A percentile compares a stretch with the other conserved stretches of the same genome.
Conservation (phyloP, 345 rosid species). For the Populus nigra region DNA sequence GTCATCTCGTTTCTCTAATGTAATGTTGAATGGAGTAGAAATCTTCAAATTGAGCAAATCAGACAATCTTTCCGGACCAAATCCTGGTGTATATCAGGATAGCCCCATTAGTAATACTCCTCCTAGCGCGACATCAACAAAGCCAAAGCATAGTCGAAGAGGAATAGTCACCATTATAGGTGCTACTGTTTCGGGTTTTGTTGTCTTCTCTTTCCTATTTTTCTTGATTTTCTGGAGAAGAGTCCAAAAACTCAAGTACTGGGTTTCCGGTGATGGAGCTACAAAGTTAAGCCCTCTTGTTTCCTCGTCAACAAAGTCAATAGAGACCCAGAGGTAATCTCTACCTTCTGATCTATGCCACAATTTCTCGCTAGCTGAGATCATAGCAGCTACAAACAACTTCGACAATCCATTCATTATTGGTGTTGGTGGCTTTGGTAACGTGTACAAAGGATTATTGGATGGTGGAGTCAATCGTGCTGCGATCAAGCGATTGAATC, state of each 20-base stretch:
- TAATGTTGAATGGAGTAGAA: constrained; percentile 5
- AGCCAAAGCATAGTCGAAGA: background rate
- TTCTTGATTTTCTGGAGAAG: constrained; percentile 1
- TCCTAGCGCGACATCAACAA: constrained; percentile 31
- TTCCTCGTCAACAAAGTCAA: background rate
- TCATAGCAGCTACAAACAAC: background rate
- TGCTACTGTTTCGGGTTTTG: background rate
- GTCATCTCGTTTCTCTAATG: background rate
- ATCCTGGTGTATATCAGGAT: background rate
- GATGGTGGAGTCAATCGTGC: background rate
- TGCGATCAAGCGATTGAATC: background rate
- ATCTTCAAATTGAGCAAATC: too few relatives aligned
- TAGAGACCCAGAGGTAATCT: background rate
- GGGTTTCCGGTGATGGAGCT: background rate
- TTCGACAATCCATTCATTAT: too few relatives aligned
- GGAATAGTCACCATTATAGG: background rate
- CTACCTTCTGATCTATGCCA: background rate
- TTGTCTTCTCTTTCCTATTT: background rate
- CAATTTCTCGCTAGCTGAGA: background rate
- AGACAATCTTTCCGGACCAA: too few relatives aligned
- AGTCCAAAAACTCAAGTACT: background rate
- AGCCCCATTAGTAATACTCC: too few relatives aligned
- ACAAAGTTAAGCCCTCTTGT: background rate
- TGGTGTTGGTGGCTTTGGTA: background rate
- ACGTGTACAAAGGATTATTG: background rate